phyloP scores from a whole-genome alignment of 1,139 yeast genomes.

The Saccharomyces pastorianus region DNA sequence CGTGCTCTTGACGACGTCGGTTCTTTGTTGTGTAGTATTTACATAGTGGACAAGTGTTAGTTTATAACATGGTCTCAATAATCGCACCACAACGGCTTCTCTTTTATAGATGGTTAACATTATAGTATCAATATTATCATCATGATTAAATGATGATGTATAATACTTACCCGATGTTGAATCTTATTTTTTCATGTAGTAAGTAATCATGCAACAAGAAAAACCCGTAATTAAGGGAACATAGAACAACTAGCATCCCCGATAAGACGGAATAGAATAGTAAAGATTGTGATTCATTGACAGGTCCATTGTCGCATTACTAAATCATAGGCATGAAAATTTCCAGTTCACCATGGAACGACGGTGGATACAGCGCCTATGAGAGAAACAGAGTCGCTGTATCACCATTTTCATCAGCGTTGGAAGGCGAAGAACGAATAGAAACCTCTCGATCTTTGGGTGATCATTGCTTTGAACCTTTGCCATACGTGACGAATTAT shows the following conservation, averaged over 20 bases:
- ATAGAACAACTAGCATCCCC: background rate
- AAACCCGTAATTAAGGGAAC: background rate
- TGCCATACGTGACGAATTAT: background rate
- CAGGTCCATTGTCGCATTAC: background rate
- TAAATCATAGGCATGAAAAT: background rate
- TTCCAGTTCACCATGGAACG: background rate
- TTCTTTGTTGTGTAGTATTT: background rate
- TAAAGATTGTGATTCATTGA: background rate
- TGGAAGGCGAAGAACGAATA: background rate
- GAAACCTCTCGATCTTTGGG: background rate
- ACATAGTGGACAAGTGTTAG: background rate
- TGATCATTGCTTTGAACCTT: background rate
- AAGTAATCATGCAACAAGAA: background rate
- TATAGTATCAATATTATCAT: background rate
- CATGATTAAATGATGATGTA: background rate
- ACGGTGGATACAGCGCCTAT: background rate
- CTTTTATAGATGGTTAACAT: background rate
- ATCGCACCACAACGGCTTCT: background rate
- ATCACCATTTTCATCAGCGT: background rate
- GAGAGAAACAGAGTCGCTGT: background rate
- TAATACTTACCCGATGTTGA: background rate
- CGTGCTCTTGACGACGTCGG: background rate
- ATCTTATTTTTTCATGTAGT: background rate
- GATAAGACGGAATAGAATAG: background rate
- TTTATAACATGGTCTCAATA: background rate